Evolutionary conservation across 345 rosid species (phyloP).

Genomic region (Eucalyptus coolabah): DNA sequence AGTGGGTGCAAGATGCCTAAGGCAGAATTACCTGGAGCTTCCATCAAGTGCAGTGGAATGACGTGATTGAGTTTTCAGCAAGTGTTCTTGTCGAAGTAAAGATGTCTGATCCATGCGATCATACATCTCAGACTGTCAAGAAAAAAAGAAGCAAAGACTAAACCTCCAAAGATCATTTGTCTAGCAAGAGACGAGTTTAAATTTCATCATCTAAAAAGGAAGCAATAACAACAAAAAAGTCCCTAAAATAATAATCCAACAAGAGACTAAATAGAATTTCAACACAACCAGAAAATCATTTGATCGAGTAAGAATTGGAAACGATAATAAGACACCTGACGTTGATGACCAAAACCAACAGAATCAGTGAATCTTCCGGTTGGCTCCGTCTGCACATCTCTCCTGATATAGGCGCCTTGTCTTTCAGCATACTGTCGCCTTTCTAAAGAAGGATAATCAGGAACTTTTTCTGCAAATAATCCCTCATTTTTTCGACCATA

Average conservation of each 20-base stretch:
- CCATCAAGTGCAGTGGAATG: constrained; percentile 68
- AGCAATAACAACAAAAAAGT: not conserved
- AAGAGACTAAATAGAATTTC: not conserved
- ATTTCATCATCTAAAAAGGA: not conserved
- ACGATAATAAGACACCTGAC: constrained; percentile 40
- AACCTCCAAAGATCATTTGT: not conserved
- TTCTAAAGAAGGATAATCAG: constrained; percentile 59
- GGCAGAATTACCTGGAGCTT: constrained; percentile 54
- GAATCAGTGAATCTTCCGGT: constrained; percentile 60
- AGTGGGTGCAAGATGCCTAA: not conserved
- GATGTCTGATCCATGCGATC: constrained; percentile 76
- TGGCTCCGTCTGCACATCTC: constrained; percentile 71
- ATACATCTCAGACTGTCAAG: constrained; percentile 53
- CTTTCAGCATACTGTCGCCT: constrained; percentile 73
- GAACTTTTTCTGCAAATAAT: constrained; percentile 58
- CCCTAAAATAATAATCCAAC: not conserved
- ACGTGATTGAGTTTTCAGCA: constrained; percentile 57
- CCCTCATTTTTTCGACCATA: constrained; percentile 72
- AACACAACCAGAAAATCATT: too few relatives aligned
- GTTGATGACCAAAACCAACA: constrained; percentile 55
- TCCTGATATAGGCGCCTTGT: constrained; percentile 47
- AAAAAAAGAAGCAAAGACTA: not conserved
- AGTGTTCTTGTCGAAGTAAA: constrained; percentile 74
- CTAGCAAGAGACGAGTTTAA: not conserved
- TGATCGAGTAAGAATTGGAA: not conserved